Evolutionary conservation across 2,329 filamentous ascomycete genomes (phyloP), one percentile per base, ranked within the genome.

Genomic region (Penicillium corylophilum): DNA sequence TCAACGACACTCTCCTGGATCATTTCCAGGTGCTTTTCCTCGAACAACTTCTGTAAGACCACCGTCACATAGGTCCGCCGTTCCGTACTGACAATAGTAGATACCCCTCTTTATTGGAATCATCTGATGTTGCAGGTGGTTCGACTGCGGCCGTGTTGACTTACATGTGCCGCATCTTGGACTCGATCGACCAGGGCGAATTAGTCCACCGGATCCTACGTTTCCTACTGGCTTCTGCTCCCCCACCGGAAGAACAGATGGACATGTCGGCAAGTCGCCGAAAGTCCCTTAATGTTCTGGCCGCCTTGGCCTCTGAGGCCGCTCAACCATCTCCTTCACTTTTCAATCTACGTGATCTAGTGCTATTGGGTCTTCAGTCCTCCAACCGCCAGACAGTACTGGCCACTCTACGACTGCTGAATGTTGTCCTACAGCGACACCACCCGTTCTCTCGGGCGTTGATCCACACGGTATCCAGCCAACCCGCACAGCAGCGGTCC

Each of bases 11-110:
- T 1, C 77, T 99, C 45, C 80, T 99, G 28, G 94, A 99, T 69
- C 94, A 99, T 72, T 99, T 99, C 66, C 92, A 96, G 69, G 88
- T 97, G 61, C 84, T 99, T 29, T 99, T 99, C 70, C 77, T 99
- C 46, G 90, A 96, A 71, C 94, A 99, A 71, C 77, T 99, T 64
- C 76, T 99, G 84, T 97, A 74, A 67, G 87, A 5, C 7, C 1
- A n/a, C 10, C 4, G 8, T 9, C 9, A 23, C 23, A 13, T 2
- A 12, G 16, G 35, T 13, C 16, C 18, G 2, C 5, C 8, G 18
- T 51, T 2, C 5, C 16, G 18, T 10, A 10, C 50, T 61, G 8
- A 55, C 44, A 20, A 4, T 33, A 18, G 2, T 57, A 94, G 90
- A 75, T 96, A 99, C 69, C 94, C 94, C 2, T 99, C 95, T 1